These are phyloP conservation scores for Diaporthe sp. DNA, from an alignment of 2,329 filamentous ascomycete species.

Conservation along the genomic window DNA sequence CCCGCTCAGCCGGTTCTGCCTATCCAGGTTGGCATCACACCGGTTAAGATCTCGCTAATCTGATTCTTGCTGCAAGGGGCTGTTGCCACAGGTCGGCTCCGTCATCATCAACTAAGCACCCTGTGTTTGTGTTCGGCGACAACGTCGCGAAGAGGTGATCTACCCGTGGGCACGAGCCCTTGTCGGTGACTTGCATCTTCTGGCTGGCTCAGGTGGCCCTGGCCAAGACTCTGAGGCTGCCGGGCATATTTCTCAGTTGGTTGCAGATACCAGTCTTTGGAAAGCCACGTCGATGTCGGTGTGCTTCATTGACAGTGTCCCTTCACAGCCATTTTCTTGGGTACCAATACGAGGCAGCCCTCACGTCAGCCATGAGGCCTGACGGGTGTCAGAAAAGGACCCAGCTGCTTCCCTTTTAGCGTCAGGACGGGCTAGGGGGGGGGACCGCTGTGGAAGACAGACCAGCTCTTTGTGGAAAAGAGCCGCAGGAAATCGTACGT, in stretches of 20 bases:
- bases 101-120: conserved; percentile 8
- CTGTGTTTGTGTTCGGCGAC: conserved; percentile 12
- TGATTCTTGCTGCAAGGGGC: conserved; percentile 30
- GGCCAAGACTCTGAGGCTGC: conserved; percentile 10
- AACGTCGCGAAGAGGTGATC: conserved; percentile 5
- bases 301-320: conserved; percentile 14
- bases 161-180: conserved; percentile 9
- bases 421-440: conserved; percentile 10
- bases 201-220: conserved; percentile 4
- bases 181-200: neutral
- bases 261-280: neutral
- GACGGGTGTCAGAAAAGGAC: conserved; percentile 1
- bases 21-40: conserved; percentile 10
- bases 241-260: conserved; percentile 5
- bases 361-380: conserved; percentile 10
- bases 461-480: conserved; percentile 22
- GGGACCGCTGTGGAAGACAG: conserved; percentile 18
- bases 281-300: conserved; percentile 16
- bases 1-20: conserved; percentile 23
- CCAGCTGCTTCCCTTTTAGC: neutral
- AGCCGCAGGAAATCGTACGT: conserved; percentile 16
- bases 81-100: conserved; percentile 1
- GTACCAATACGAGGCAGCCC: conserved; percentile 21
- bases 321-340: conserved; percentile 7
- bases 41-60: conserved; percentile 34